Conservation (phyloP, 352 stramenopile species). For the Phytopythium delawarense region DNA sequence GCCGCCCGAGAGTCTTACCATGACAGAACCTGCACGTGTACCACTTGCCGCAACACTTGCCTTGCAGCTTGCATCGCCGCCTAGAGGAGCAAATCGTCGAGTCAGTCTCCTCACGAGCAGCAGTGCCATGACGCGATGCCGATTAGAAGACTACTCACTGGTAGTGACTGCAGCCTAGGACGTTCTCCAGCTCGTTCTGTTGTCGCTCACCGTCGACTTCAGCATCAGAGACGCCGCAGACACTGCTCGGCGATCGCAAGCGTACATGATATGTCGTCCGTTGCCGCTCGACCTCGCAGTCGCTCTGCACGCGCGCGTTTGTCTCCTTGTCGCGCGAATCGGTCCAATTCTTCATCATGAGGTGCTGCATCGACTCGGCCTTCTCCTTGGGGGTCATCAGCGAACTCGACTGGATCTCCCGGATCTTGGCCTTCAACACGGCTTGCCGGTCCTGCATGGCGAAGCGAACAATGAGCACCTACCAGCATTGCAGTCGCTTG, state of each 20-base stretch:
- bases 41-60: slow-evolving; percentile 86
- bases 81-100: slow-evolving; percentile 13
- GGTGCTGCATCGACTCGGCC: slow-evolving; percentile 72
- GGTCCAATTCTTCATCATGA: slow-evolving; percentile 87
- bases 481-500: neutral
- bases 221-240: neutral
- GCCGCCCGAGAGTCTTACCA: slow-evolving; percentile 23
- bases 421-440: slow-evolving; percentile 66
- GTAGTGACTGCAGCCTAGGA: slow-evolving; percentile 87
- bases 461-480: neutral
- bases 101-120: neutral
- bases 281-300: slow-evolving; percentile 45
- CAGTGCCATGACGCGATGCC: neutral
- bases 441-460: slow-evolving; percentile 39
- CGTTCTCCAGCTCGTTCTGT: slow-evolving; percentile 54
- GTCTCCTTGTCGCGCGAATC: slow-evolving; percentile 56
- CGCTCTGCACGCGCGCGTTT: slow-evolving; percentile 30
- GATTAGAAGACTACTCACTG: slow-evolving; percentile 35
- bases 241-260: neutral
- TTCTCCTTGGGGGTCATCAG: slow-evolving; percentile 81
- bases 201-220: neutral
- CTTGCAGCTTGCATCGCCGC: slow-evolving; percentile 73
- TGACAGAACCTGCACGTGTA: slow-evolving; percentile 91
- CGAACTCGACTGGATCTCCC: slow-evolving; percentile 72
- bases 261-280: slow-evolving; percentile 56